These are phyloP conservation scores for Luvunga scandens DNA, from an alignment of 345 rosid genomes.

Conservation along the genomic window DNA sequence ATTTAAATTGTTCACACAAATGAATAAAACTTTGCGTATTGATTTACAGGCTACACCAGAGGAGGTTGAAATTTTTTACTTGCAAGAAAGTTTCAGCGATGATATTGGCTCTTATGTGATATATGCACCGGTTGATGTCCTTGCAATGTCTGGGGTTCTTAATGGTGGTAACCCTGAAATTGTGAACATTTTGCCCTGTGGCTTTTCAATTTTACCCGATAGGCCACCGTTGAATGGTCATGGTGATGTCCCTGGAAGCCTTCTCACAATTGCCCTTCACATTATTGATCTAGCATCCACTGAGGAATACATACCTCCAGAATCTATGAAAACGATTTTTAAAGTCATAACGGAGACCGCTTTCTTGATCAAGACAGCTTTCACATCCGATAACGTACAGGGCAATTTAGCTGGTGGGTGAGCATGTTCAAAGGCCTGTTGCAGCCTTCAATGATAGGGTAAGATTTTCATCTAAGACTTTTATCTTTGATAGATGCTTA, in stretches of 20 bases:
- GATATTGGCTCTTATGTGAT: slow-evolving; percentile 30
- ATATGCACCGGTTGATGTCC: slow-evolving; percentile 35
- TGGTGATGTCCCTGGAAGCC: slow-evolving; percentile 18
- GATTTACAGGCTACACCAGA: slow-evolving; percentile 19
- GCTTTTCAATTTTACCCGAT: slow-evolving; percentile 43
- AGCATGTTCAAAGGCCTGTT: background rate
- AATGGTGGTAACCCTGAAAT: slow-evolving; percentile 30
- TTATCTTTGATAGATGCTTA: background rate
- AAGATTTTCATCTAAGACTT: no score
- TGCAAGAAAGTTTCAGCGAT: slow-evolving; percentile 40
- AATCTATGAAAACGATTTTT: background rate
- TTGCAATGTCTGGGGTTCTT: slow-evolving; percentile 19
- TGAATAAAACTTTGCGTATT: background rate
- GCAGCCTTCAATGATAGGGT: background rate
- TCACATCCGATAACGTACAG: background rate
- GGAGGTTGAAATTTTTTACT: slow-evolving; percentile 15
- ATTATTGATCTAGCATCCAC: slow-evolving; percentile 16
- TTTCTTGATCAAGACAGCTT: slow-evolving; percentile 10
- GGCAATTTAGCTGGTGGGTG: background rate
- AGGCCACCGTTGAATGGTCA: background rate
- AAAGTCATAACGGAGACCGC: slow-evolving; percentile 13
- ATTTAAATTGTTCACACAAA: background rate
- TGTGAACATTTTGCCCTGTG: slow-evolving; percentile 33
- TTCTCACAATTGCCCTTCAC: slow-evolving; percentile 34
- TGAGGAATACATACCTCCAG: slow-evolving; percentile 1